Evolutionary conservation across 805 yeast genomes (phyloP), one percentile per base, ranked within the genome.

Genomic region (Torulaspora maleeae): DNA sequence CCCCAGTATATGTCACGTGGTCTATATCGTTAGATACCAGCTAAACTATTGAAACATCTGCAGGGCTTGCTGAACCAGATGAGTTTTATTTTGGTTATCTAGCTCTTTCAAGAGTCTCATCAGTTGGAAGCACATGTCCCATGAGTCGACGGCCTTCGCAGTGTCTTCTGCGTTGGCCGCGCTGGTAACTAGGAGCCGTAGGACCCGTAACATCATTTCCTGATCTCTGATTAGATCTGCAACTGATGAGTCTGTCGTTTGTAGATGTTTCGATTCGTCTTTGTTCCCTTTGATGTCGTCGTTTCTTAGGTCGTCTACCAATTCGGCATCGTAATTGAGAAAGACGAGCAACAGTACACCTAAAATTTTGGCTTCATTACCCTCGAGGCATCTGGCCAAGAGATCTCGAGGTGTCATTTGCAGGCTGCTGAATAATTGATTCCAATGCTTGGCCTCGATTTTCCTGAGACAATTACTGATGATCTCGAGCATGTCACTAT

Each of bases 51-150:
- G 43, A 28, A 61, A 34, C 52, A 59, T 53, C 7, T 51, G 48
- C 15, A 61, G 34, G 7, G 66, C 65, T 27, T 53, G 49, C 16
- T 56, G 52, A 0, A 56, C 60, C 28, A 64, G 25, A 4, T 49
- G 34, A 0, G 63, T 56, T 12, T 53, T 45, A 33, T 59, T 62
- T 39, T 59, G 59, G 19, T 48, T 55, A 49, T 64, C 69, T 3
- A 63, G 47, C 10, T 56, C 62, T 33, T 53, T 56, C 25, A 64
- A 46, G 7, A 64, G 49, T 27, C 67, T 44, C 22, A 58, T 53
- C 27, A 64, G 44, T 40, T 64, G 69, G 47, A 64, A 62, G 20
- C 67, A 61, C 64, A 64, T 56, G 22, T 62, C 67, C 69, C 69
- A 64, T 3, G 57, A 55, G 10, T 62, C 66, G 4, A 58, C 55